Base-by-base conservation (phyloP, 768 basidiomycete genomes). In the Clitopilus passeckerianus region DNA sequence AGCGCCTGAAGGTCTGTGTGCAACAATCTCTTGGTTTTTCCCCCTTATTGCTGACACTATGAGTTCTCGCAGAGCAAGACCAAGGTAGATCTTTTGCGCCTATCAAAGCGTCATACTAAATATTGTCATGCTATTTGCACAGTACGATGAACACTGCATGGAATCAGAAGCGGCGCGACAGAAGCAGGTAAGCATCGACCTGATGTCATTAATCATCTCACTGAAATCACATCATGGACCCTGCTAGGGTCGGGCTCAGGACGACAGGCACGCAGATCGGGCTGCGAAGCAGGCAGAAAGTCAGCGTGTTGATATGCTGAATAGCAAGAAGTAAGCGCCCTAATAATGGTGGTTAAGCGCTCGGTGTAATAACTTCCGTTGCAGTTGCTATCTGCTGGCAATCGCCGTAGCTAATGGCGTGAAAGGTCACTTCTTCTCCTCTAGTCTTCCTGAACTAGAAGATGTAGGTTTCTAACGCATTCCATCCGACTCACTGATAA, bases 111-210 rank as follows among this genome's bases (percentile, higher is more conserved):
- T 7, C 27, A 7, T 30, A 30, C 27, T 30, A 7, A 30, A 30
- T 30, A 7, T 4, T 30, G 27, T 30, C 27, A 7, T 4, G 3
- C 3, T 30, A 30, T 30, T 7, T 30, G 27, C 27, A 30, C 62
- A 93, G 91, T 93, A 93, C 66, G 88, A 93, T 64, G 86, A 86
- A 27, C 86, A 91, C 64, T 93, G 92, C 68, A 66, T 67, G 15
- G 90, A 92, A 69, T 82, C 89, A 20, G 89, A 90, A 65, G 70
- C 78, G 20, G 81, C 84, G 65, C 86, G 89, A 54, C 89, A 91
- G 77, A 93, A 92, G 72, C 91, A 93, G 83, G 91, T 82, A 68
- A 66, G 62, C 16, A 65, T 24, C 55, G 57, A 35, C 54, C 54
- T 60, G 20, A 41, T 46, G 43, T 61, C 60, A 35, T 58, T 41